phyloP scores from a whole-genome alignment of 805 yeast species.

The Starmerella bombicola region DNA sequence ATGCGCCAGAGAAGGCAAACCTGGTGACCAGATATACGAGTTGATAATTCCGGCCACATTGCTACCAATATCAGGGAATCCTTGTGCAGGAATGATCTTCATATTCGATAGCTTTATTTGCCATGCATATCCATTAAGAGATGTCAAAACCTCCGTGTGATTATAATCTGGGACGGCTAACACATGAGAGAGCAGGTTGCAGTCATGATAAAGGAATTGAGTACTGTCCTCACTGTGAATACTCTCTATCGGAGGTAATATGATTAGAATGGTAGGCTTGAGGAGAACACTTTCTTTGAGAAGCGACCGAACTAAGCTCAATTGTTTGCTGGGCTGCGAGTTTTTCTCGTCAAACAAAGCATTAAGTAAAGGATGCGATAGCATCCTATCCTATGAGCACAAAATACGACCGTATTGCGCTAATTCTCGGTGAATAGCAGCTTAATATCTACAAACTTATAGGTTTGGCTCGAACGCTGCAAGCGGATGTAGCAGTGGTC shows the following conservation, averaged over 20 bases:
- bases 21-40: slow-evolving; percentile 13
- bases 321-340: slow-evolving; percentile 17
- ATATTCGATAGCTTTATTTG: neutral
- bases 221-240: slow-evolving; percentile 4
- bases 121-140: slow-evolving; percentile 11
- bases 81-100: slow-evolving; percentile 6
- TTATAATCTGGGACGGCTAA: neutral
- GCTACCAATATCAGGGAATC: slow-evolving; percentile 2
- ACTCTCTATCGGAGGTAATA: slow-evolving; percentile 17
- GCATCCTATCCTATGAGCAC: too few relatives aligned
- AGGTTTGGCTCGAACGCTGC: too few relatives aligned
- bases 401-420: too few relatives aligned
- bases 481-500: too few relatives aligned
- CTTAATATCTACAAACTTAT: too few relatives aligned
- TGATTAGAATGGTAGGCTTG: slow-evolving; percentile 9
- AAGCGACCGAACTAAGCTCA: slow-evolving; percentile 6
- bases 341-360: slow-evolving; percentile 19
- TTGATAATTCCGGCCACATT: neutral
- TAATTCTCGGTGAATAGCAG: too few relatives aligned
- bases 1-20: slow-evolving; percentile 1
- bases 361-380: slow-evolving; percentile 18
- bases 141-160: neutral
- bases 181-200: slow-evolving; percentile 21
- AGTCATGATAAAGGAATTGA: slow-evolving; percentile 16
- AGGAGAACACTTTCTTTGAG: neutral